phyloP scores from a whole-genome alignment of 2,329 filamentous ascomycete species.

The Hypoxylon rubiginosum region DNA sequence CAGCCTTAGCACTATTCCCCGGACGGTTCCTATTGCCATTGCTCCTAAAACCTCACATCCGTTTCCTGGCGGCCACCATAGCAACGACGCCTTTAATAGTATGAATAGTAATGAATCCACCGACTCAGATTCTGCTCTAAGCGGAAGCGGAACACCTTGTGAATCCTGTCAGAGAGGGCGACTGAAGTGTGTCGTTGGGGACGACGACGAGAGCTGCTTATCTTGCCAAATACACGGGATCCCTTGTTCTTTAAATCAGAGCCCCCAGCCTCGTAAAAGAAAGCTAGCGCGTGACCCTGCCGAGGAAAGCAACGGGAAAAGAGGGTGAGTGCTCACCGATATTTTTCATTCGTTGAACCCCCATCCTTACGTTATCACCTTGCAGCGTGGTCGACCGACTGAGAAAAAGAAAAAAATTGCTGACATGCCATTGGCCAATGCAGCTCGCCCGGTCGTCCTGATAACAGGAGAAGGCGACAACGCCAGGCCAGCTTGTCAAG shows the following conservation, averaged over 20 bases:
- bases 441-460: conserved; percentile 70
- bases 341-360: conserved; percentile 48
- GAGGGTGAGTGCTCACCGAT: conserved; percentile 71
- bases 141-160: conserved; percentile 68
- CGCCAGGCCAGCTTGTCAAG: conserved; percentile 72
- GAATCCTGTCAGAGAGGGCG: conserved; percentile 81
- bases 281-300: conserved; percentile 76
- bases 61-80: conserved; percentile 62
- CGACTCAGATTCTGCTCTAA: conserved; percentile 60
- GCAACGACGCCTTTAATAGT: conserved; percentile 65
- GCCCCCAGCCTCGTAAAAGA: conserved; percentile 82
- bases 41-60: conserved; percentile 69
- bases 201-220: conserved; percentile 81
- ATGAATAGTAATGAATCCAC: conserved; percentile 66
- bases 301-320: conserved; percentile 73
- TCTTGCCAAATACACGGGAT: conserved; percentile 83
- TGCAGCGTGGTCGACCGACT: conserved; percentile 45
- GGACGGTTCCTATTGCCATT: conserved; percentile 76
- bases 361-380: conserved; percentile 50
- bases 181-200: conserved; percentile 79
- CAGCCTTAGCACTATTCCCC: conserved; percentile 65
- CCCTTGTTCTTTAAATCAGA: conserved; percentile 83
- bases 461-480: conserved; percentile 66
- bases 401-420: conserved; percentile 48
- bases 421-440: conserved; percentile 64